A percentile compares a stretch with the other conserved stretches of the same genome.
Conservation (phyloP, 2,329 filamentous ascomycete genomes). For the Paecilomyces niveus region DNA sequence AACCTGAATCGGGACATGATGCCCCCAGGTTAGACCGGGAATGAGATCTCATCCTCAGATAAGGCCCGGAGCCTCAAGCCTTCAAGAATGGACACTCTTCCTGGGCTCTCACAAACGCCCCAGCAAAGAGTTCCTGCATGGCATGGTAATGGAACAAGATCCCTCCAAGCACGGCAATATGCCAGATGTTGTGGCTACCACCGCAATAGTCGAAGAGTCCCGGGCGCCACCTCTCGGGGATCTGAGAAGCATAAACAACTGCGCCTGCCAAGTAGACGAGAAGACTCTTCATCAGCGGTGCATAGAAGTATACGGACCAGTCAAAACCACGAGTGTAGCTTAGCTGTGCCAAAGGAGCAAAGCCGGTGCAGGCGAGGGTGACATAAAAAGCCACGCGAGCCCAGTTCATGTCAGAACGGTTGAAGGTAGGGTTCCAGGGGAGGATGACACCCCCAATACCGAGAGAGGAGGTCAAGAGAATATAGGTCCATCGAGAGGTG, state of each 20-base stretch:
- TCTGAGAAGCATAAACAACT: constrained; percentile 79
- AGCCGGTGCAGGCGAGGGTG: constrained; percentile 77
- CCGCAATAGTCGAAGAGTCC: constrained; percentile 94
- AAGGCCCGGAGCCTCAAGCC: not conserved
- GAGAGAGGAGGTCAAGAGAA: constrained; percentile 69
- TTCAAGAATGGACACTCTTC: constrained; percentile 33
- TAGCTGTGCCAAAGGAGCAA: constrained; percentile 81
- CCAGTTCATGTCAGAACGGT: constrained; percentile 88
- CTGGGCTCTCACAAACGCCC: constrained; percentile 63
- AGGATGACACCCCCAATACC: constrained; percentile 83
- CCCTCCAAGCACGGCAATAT: constrained; percentile 84
- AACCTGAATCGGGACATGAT: no score
- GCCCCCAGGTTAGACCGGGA: not conserved
- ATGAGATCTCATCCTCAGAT: not conserved
- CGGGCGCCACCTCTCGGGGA: constrained; percentile 87
- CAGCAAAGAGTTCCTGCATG: constrained; percentile 90
- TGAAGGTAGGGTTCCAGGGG: constrained; percentile 95
- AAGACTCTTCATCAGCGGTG: constrained; percentile 76
- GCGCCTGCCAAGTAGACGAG: constrained; percentile 81
- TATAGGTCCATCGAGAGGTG: constrained; percentile 76
- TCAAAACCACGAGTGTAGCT: constrained; percentile 66
- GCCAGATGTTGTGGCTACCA: constrained; percentile 96
- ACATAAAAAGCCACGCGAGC: constrained; percentile 86
- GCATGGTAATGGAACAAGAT: constrained; percentile 96
- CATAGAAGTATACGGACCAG: constrained; percentile 86